Evolutionary conservation across 352 stramenopile species (phyloP).

Genomic region (Phytophthora hybrid): DNA sequence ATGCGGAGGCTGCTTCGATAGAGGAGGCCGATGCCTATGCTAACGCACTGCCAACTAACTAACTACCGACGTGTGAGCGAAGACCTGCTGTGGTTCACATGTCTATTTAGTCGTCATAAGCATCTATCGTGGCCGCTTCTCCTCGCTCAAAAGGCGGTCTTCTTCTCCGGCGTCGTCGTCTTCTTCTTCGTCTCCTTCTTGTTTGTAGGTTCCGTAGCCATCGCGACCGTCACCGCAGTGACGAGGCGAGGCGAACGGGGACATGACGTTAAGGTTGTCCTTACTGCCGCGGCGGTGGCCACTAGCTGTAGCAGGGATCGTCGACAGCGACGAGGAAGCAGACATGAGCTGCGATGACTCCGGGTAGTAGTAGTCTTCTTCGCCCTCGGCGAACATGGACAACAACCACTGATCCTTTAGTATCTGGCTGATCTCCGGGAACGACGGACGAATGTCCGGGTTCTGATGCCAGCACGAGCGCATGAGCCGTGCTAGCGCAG

Average conservation of each 20-base stretch:
- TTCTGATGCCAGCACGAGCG: slow-evolving; percentile 85
- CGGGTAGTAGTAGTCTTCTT: slow-evolving; percentile 61
- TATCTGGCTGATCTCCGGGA: slow-evolving; percentile 82
- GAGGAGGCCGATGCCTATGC: background rate
- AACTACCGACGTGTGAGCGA: slow-evolving; percentile 1
- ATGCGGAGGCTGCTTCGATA: slow-evolving; percentile 66
- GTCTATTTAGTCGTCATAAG: slow-evolving; percentile 54
- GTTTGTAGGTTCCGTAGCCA: slow-evolving; percentile 38
- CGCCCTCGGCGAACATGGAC: slow-evolving; percentile 58
- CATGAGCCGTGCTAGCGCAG: slow-evolving; percentile 82
- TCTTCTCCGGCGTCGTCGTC: slow-evolving; percentile 32
- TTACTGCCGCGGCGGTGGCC: slow-evolving; percentile 45
- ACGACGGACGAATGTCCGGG: slow-evolving; percentile 71
- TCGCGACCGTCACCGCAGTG: slow-evolving; percentile 17
- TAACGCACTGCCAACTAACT: slow-evolving; percentile 4
- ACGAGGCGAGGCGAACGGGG: slow-evolving; percentile 35
- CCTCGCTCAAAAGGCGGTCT: slow-evolving; percentile 49
- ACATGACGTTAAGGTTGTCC: slow-evolving; percentile 45
- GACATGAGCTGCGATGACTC: slow-evolving; percentile 42
- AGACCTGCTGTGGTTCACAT: slow-evolving; percentile 30
- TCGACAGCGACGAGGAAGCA: slow-evolving; percentile 49
- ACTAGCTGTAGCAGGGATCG: slow-evolving; percentile 32
- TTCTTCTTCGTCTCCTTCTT: slow-evolving; percentile 21
- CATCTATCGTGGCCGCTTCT: slow-evolving; percentile 60
- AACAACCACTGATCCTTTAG: slow-evolving; percentile 83